Base-by-base conservation (phyloP, 306 rosid species). In the Astragalus membranaceus region DNA sequence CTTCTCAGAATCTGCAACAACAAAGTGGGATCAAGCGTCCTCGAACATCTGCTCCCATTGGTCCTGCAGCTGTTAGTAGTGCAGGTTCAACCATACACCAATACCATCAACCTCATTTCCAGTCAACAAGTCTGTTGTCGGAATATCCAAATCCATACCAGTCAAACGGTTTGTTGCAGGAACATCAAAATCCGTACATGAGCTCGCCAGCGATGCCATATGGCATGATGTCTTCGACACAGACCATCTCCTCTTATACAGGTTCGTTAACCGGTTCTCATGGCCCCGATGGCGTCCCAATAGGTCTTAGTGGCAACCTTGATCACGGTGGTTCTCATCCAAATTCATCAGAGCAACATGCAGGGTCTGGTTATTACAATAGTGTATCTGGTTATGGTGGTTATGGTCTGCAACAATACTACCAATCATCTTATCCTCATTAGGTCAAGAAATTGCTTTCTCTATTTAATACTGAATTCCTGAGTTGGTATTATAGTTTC, bases 361-460 rank as follows among this genome's bases (percentile, higher is more conserved):
- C 39, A 32, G 85, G 62, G 12, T 49, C 88, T 70, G 82, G 76
- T 70, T 78, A 81, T 79, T 79, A 82, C 72, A 84, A 75, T 75
- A 64, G 73, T 51, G 51, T 29, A 77, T 65, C 89, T 77, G 75
- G 79, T 48, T 76, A 83, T 75, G 83, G 79, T 79, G 88, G 89
- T 71, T 85, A 81, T 57, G 84, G 86, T 75, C 65, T 74, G 53
- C 88, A 85, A 79, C 70, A 82, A 6, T 71, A 70, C 43, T 81
- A 79, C 80, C 82, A 54, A 63, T 60, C 88, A 48, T 80, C 82
- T 87, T 78, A 84, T 84, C 88, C 86, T 43, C 85, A 77, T 70
- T 85, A 93, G 88, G 55, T 75, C 61, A 51, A 47, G 32, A 72
- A 36, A 56, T 63, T 51, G 64, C 70, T 36, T 51, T 64, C 16